Conservation (phyloP, 1,284 basidiomycete genomes). For the Peniophora sp. region DNA sequence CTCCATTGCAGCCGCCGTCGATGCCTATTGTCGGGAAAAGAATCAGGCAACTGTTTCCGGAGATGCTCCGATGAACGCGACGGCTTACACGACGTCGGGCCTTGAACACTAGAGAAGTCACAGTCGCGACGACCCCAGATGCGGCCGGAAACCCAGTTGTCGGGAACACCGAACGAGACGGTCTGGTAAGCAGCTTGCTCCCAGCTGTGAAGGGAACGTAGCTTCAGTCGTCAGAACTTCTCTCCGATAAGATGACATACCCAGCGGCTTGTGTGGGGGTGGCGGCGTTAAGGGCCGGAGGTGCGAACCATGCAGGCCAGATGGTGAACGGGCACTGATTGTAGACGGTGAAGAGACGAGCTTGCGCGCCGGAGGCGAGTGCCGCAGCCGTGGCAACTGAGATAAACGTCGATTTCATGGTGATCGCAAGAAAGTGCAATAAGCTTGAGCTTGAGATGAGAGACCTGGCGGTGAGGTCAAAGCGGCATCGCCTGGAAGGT, state of each 20-base stretch:
- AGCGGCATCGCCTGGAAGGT: too few species aligned
- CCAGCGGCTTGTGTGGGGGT: background rate
- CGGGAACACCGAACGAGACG: slow-evolving; percentile 15
- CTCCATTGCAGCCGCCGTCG: slow-evolving; percentile 40
- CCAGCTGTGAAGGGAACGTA: slow-evolving; percentile 14
- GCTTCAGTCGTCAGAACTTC: background rate
- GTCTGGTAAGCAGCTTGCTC: slow-evolving; percentile 11
- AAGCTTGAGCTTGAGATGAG: too few species aligned
- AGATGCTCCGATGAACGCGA: too few species aligned
- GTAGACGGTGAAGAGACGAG: slow-evolving; percentile 12
- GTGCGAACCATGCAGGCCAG: slow-evolving; percentile 7
- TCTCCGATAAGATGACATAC: background rate
- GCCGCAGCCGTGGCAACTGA: background rate
- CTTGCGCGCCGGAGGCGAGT: background rate
- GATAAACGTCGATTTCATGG: background rate
- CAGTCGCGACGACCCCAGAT: slow-evolving; percentile 30
- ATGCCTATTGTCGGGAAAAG: slow-evolving; percentile 22
- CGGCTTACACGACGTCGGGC: slow-evolving; percentile 18
- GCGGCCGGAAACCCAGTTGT: slow-evolving; percentile 19
- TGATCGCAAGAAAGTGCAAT: too few species aligned
- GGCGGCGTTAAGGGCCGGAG: background rate
- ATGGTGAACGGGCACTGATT: slow-evolving; percentile 14
- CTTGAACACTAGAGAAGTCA: slow-evolving; percentile 33
- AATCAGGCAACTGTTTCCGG: too few species aligned
- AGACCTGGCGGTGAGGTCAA: too few species aligned